Evolutionary conservation across 176 grass and related monocot species (phyloP), one percentile per base, ranked within the genome.

Genomic region (Zizania latifolia): DNA sequence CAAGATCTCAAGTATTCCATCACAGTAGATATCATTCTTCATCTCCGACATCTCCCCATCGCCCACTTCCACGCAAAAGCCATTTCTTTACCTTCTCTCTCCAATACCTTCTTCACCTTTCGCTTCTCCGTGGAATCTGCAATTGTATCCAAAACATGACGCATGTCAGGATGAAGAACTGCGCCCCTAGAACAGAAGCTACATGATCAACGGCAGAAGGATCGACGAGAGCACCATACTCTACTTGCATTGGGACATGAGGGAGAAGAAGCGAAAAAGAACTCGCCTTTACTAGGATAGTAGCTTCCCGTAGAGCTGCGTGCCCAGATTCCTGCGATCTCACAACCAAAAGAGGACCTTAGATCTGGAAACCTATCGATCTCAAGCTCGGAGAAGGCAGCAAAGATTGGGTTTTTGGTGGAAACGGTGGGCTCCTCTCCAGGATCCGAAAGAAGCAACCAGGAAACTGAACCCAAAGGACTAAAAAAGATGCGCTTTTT

Each of bases 1-100:
- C 92, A 95, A 69, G 85, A 83, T 79, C 82, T 95, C 76, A 95
- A 36, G 33, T 86, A 85, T 51, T 91, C 85, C 92, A 95, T 95
- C 46, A 55, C 58, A 48, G 71, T 61, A 38, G 48, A 72, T 34
- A 87, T 46, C 90, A 93, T 90, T 68, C 62, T 74, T 87, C 87
- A 90, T 93, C 90, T 78, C 77, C 79, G 66, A 31, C 80, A 59
- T 70, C 69, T 21, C 75, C 65, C 86, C 63, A 78, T 71, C 69
- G 61, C 70, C 8, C 73, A 72, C 78, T 71, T 53, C 39, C 27
- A 70, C 22, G 57, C 65, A 16, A 60, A 75, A 22, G 62, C 79
- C 33, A 80, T 73, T 57, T 35, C 5, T 41, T 41, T 36, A 4
- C 53, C 68, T 19, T 36, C 10, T 2, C 22, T 37, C n/a, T 5